phyloP scores from a whole-genome alignment of 208 protist species.

The Trypanosoma cruzi region DNA sequence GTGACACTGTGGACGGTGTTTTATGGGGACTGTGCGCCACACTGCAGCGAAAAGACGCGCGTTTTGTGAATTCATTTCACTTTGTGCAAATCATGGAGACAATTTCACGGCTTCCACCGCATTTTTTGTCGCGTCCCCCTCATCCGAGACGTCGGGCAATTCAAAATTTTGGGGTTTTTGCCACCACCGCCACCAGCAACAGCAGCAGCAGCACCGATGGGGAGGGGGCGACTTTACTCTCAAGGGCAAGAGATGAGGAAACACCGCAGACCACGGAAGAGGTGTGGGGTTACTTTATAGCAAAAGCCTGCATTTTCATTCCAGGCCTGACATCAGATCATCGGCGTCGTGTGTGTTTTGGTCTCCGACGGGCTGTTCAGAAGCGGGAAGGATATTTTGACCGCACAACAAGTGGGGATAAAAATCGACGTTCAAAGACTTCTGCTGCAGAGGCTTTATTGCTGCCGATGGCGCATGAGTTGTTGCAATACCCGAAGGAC shows the following conservation, averaged over 20 bases:
- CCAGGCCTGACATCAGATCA: conserved; percentile 44
- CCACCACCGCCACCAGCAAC: neutral
- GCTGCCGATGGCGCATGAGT: conserved; percentile 63
- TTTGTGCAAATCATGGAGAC: conserved; percentile 73
- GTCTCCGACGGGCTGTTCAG: conserved; percentile 46
- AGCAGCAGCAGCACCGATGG: neutral
- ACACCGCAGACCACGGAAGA: conserved; percentile 36
- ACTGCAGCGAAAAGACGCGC: conserved; percentile 48
- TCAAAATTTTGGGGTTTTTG: conserved; percentile 3
- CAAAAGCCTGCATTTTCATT: conserved; percentile 83
- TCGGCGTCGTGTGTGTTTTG: conserved; percentile 45
- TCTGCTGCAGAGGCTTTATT: conserved; percentile 38
- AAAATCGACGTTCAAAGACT: neutral
- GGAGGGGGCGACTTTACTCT: neutral
- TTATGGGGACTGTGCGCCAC: conserved; percentile 49
- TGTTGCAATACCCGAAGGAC: conserved; percentile 51
- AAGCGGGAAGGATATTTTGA: conserved; percentile 6
- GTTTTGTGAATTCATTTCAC: conserved; percentile 74
- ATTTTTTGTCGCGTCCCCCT: conserved; percentile 37
- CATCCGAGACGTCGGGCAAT: conserved; percentile 11
- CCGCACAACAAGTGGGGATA: neutral
- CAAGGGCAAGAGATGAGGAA: conserved; percentile 7
- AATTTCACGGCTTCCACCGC: conserved; percentile 55
- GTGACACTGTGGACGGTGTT: conserved; percentile 46
- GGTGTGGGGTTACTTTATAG: conserved; percentile 74